These are phyloP conservation scores for Ceratocystis colombiana DNA, from an alignment of 2,329 filamentous ascomycete genomes.

Conservation along the genomic window DNA sequence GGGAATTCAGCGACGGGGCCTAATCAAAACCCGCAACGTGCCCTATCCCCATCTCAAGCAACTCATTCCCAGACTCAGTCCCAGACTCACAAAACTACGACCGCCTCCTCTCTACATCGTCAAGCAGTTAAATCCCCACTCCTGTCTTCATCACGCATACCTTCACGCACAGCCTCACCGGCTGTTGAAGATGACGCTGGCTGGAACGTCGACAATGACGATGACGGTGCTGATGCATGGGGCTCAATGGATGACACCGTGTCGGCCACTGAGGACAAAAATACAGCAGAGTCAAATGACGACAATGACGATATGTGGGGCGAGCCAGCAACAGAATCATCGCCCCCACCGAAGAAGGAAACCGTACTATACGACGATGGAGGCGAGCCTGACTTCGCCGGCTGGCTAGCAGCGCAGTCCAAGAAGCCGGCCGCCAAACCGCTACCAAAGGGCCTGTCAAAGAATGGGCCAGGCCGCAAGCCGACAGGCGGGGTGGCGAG, in stretches of 20 bases:
- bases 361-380: conserved; percentile 46
- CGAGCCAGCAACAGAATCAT: conserved; percentile 31
- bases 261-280: conserved; percentile 33
- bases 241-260: conserved; percentile 54
- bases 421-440: conserved; percentile 54
- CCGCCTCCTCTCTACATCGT: conserved; percentile 50
- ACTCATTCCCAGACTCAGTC: conserved; percentile 20
- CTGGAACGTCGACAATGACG: conserved; percentile 32
- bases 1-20: background rate
- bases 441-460: conserved; percentile 73
- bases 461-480: conserved; percentile 42
- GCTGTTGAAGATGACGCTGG: conserved; percentile 41
- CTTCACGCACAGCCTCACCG: conserved; percentile 33
- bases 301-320: conserved; percentile 35
- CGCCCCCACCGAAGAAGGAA: conserved; percentile 28
- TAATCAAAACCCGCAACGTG: conserved; percentile 31
- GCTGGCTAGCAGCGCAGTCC: conserved; percentile 82
- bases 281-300: conserved; percentile 17
- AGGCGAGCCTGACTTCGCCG: conserved; percentile 88
- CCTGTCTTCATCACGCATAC: conserved; percentile 37
- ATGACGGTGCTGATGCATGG: conserved; percentile 61
- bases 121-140: conserved; percentile 49
- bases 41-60: conserved; percentile 34
- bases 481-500: conserved; percentile 25
- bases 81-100: conserved; percentile 36